These are phyloP conservation scores for Hypoxylon sp. DNA, from an alignment of 2,329 filamentous ascomycete species.

Conservation along the genomic window DNA sequence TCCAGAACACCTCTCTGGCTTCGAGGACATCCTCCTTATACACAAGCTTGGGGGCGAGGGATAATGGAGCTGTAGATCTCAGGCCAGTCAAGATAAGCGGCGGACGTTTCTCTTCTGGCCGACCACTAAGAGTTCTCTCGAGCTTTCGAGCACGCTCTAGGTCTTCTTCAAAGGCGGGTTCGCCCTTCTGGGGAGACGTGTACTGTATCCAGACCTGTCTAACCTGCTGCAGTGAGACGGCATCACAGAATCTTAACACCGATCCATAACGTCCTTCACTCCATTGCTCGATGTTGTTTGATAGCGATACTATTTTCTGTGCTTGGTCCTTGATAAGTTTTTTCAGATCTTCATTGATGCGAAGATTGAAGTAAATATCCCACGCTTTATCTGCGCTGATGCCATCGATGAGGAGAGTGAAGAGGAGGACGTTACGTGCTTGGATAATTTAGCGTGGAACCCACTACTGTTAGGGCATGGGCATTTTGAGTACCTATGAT, in stretches of 20 bases:
- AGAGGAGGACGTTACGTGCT: slow-evolving; percentile 70
- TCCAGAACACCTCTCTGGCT: slow-evolving; percentile 56
- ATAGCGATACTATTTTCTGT: slow-evolving; percentile 59
- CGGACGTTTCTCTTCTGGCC: not conserved
- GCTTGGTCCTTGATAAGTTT: slow-evolving; percentile 60
- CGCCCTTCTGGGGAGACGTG: slow-evolving; percentile 32
- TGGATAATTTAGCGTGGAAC: slow-evolving; percentile 19
- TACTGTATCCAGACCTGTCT: slow-evolving; percentile 60
- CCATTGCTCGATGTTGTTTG: slow-evolving; percentile 62
- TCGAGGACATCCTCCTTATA: slow-evolving; percentile 46
- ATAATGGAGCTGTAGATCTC: slow-evolving; percentile 59
- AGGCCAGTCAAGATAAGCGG: slow-evolving; percentile 50
- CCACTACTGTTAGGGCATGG: not conserved
- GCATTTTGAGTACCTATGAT: slow-evolving; percentile 62
- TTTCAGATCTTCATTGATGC: slow-evolving; percentile 59
- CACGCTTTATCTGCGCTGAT: slow-evolving; percentile 58
- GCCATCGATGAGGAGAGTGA: slow-evolving; percentile 66
- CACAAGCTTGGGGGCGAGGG: slow-evolving; percentile 49
- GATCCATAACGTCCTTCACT: slow-evolving; percentile 60
- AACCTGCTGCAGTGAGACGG: slow-evolving; percentile 61
- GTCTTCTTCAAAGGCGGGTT: slow-evolving; percentile 39
- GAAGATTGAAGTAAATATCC: slow-evolving; percentile 70
- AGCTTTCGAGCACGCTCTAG: slow-evolving; percentile 28
- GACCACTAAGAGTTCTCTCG: not conserved
- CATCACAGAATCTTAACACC: slow-evolving; percentile 65